phyloP scores from a whole-genome alignment of 2,329 filamentous ascomycete species.

The Pseudogymnoascus sp. region DNA sequence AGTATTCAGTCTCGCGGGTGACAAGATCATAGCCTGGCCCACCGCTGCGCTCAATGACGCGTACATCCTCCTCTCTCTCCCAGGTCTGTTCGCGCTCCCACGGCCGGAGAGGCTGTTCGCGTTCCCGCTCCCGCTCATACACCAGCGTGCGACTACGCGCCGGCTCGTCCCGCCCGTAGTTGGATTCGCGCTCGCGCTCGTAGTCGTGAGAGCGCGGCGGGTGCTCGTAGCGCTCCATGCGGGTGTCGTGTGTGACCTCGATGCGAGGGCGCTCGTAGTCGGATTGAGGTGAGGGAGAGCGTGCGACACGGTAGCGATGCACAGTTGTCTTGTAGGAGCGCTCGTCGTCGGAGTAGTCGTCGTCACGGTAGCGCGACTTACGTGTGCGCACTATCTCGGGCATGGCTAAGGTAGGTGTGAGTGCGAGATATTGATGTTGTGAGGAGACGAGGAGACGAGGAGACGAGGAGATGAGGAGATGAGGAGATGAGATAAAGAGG shows the following conservation, averaged over 20 bases:
- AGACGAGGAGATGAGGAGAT: not conserved
- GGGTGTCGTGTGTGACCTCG: conserved; percentile 25
- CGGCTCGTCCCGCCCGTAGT: conserved; percentile 31
- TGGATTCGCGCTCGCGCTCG: conserved; percentile 32
- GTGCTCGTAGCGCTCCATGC: conserved; percentile 20
- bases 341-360: conserved; percentile 28
- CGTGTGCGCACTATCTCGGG: conserved; percentile 13
- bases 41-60: conserved; percentile 30
- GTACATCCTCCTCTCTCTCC: conserved; percentile 26
- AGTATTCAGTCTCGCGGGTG: conserved; percentile 49
- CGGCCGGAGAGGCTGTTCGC: conserved; percentile 22
- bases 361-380: conserved; percentile 22
- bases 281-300: conserved; percentile 24
- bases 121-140: conserved; percentile 34
- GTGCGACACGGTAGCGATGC: conserved; percentile 27
- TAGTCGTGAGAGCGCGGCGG: conserved; percentile 27
- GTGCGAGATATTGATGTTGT: not conserved
- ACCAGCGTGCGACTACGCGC: conserved; percentile 29
- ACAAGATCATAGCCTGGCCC: not conserved
- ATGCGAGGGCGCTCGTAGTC: conserved; percentile 26
- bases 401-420: conserved; percentile 4
- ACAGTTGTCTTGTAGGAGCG: conserved; percentile 25
- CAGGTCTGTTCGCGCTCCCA: conserved; percentile 24
- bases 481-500: not conserved
- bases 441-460: not conserved